Percentiles rank a stretch among this genome's conserved stretches.
Evolutionary conservation across 1,284 basidiomycete species (phyloP).

Genomic region (Trametes polyzona): DNA sequence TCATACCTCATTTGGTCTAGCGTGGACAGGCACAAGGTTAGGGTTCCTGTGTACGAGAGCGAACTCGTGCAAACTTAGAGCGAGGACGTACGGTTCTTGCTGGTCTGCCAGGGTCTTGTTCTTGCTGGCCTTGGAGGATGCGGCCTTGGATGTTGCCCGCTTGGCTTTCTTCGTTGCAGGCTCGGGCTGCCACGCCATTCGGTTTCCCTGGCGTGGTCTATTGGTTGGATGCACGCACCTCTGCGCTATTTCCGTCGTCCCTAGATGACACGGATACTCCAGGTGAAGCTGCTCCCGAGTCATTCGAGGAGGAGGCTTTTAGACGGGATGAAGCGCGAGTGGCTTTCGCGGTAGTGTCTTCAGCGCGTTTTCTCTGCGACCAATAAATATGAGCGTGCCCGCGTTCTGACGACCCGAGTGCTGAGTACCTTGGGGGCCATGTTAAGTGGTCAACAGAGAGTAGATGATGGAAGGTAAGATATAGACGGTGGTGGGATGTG

Average conservation of each 20-base stretch:
- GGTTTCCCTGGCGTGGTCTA: background rate
- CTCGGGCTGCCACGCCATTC: conserved; percentile 8
- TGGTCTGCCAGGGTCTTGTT: conserved; percentile 10
- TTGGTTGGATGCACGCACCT: conserved; percentile 4
- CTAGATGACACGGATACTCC: background rate
- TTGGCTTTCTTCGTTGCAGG: conserved; percentile 27
- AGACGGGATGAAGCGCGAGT: conserved; percentile 53
- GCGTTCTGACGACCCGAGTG: conserved; percentile 13
- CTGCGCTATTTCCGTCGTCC: background rate
- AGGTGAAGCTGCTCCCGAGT: background rate
- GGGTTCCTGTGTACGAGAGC: conserved; percentile 5
- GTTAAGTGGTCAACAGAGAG: background rate
- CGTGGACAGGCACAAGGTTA: conserved; percentile 20
- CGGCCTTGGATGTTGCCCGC: conserved; percentile 30
- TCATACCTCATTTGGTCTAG: conserved; percentile 27
- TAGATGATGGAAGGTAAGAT: background rate
- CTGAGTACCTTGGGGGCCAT: conserved; percentile 19
- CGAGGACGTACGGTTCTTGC: conserved; percentile 3
- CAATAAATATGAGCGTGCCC: background rate
- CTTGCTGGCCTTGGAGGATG: conserved; percentile 32
- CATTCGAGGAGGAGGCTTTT: conserved; percentile 15
- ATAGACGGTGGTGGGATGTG: background rate
- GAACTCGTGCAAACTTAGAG: background rate
- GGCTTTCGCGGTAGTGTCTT: conserved; percentile 44
- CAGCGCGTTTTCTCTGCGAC: conserved; percentile 47